Conservation (phyloP, 768 basidiomycete genomes). For the Psilocybe subaeruginosa region DNA sequence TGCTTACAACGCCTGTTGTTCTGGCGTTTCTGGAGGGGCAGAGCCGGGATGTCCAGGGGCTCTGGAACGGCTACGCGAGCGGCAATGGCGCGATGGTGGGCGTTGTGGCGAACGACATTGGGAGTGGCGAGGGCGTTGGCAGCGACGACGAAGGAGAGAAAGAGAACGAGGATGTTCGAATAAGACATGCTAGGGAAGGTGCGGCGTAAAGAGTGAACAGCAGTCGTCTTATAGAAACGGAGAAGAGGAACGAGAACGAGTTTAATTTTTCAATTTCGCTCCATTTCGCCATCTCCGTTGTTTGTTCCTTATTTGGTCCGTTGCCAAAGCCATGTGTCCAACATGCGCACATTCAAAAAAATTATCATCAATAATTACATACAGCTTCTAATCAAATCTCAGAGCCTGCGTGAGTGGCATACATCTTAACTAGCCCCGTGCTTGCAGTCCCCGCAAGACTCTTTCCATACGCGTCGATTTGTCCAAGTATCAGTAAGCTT, state of each 20-base stretch:
- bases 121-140: constrained; percentile 41
- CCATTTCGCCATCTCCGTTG: constrained; percentile 10
- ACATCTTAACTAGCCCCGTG: constrained; percentile 85
- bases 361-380: constrained; percentile 13
- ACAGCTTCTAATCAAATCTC: constrained; percentile 13
- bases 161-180: constrained; percentile 43
- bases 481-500: constrained; percentile 82
- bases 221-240: constrained; percentile 18
- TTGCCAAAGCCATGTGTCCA: constrained; percentile 8
- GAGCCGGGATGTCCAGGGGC: constrained; percentile 23
- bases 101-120: constrained; percentile 37
- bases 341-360: constrained; percentile 7
- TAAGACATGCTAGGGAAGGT: constrained; percentile 39
- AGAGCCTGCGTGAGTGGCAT: constrained; percentile 49
- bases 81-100: constrained; percentile 47
- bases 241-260: constrained; percentile 12
- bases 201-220: constrained; percentile 12
- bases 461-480: constrained; percentile 85
- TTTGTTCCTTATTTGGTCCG: constrained; percentile 14
- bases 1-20: constrained; percentile 38
- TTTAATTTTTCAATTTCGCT: not conserved
- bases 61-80: constrained; percentile 42
- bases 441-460: constrained; percentile 67
- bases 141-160: constrained; percentile 44
- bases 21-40: constrained; percentile 31